phyloP scores from a whole-genome alignment of 2,329 filamentous ascomycete species.

The Thielaviopsis populi region DNA sequence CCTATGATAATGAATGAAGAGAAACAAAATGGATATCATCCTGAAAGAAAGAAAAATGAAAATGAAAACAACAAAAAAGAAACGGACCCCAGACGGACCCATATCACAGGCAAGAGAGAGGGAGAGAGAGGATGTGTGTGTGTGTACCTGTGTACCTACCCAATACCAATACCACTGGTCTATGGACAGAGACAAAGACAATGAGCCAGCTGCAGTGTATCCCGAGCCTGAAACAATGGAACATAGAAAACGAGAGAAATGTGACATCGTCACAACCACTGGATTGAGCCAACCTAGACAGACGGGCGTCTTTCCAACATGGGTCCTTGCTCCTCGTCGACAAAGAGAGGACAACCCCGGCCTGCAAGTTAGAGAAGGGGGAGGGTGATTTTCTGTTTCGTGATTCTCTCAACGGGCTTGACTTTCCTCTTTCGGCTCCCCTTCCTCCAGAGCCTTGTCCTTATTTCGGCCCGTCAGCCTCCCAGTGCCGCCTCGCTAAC shows the following conservation, averaged over 20 bases:
- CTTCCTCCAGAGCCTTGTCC: not conserved
- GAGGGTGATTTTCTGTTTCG: not conserved
- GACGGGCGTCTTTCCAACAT: not conserved
- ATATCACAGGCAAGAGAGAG: no score
- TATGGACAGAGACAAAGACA: no score
- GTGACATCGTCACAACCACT: not conserved
- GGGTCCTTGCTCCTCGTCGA: not conserved
- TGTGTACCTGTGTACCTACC: no score
- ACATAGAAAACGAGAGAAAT: not conserved
- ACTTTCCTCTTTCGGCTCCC: not conserved
- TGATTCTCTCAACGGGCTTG: not conserved
- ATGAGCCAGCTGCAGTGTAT: no score
- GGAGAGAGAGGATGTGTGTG: no score
- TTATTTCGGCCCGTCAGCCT: not conserved
- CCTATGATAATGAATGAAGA: not conserved
- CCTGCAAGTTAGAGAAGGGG: not conserved
- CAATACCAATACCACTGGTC: no score
- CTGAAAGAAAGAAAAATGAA: not conserved
- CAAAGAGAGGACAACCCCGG: not conserved
- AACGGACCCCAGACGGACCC: no score
- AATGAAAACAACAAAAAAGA: no score
- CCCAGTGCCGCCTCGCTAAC: slow-evolving; percentile 27
- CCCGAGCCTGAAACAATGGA: no score
- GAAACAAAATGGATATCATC: slow-evolving; percentile 6
- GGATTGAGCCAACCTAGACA: not conserved